Evolutionary conservation across 2,329 filamentous ascomycete species (phyloP), one percentile per base, ranked within the genome.

Genomic region (Fusarium sp.): DNA sequence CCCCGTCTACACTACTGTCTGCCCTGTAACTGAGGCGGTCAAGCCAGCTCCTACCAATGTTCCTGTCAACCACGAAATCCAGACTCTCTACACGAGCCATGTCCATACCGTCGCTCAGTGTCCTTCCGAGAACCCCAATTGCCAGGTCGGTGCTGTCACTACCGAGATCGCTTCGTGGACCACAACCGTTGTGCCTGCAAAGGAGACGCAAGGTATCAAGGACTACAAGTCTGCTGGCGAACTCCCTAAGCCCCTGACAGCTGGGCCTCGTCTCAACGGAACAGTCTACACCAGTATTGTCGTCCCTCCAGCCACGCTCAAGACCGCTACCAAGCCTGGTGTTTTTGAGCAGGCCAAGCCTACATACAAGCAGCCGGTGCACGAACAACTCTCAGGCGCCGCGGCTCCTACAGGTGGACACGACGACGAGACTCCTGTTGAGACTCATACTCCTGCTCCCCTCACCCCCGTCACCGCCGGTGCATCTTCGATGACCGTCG

Each of bases 31-130:
- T 9, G 64, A 70, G 55, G 67, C 60, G 16, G 47, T 46, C 45
- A 48, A 54, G 46, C 58, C 63, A 41, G 54, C 45, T 12, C 62
- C 65, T 18, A 65, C 68, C 43, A 46, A 62, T 46, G 62, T 57
- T 29, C 61, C 74, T 24, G 47, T 45, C 58, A 45, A 71, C 20
- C 62, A 63, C 46, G 72, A 73, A 30, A 76, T 73, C 18, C 75
- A 74, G 72, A 83, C 86, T 74, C 79, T 88, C 77, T 87, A 85
- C 82, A 80, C 82, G 73, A 88, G 85, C 74, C 82, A 83, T 75
- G 81, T 84, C 67, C 80, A 84, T 68, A 88, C 86, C 75, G 80
- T 88, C 80, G 88, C 85, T 73, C 84, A 83, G 38, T 89, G 87
- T 77, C 82, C 81, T 55, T 80, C 85, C 44, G 81, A 79, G 59